Evolutionary conservation across 257 asterid species (phyloP).

Genomic region (Fraxinus anomala): DNA sequence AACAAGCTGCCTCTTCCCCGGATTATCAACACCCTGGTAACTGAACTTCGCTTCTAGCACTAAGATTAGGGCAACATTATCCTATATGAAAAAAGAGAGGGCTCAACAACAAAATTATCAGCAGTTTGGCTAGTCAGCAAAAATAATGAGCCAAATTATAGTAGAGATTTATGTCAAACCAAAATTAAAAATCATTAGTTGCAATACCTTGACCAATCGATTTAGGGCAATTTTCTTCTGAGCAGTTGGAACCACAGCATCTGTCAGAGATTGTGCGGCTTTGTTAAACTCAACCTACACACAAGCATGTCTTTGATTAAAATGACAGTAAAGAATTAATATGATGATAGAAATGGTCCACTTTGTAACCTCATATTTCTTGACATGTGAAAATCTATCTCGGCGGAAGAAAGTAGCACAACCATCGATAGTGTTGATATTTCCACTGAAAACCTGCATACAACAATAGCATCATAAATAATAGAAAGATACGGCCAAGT

Average conservation of each 20-base stretch:
- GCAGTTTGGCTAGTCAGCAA: not conserved
- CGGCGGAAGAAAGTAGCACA: constrained; percentile 99
- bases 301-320: constrained; percentile 18
- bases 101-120: constrained; percentile 12
- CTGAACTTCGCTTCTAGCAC: constrained; percentile 92
- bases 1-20: constrained; percentile 90
- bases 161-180: constrained; percentile 3
- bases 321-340: constrained; percentile 18
- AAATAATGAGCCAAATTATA: constrained; percentile 8
- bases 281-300: constrained; percentile 94
- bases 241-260: constrained; percentile 73
- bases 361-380: constrained; percentile 84
- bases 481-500: constrained; percentile 19
- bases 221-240: constrained; percentile 77
- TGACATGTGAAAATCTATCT: constrained; percentile 90
- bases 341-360: constrained; percentile 14
- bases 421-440: constrained; percentile 63
- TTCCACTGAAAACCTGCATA: constrained; percentile 71
- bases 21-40: constrained; percentile 77
- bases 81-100: constrained; percentile 49
- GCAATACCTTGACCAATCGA: constrained; percentile 81
- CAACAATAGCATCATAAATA: constrained; percentile 21
- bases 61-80: constrained; percentile 85
- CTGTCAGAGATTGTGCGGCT: constrained; percentile 96
- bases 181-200: constrained; percentile 12